phyloP scores from a whole-genome alignment of 495 filamentous ascomycete species.

The Annulohypoxylon bovei region DNA sequence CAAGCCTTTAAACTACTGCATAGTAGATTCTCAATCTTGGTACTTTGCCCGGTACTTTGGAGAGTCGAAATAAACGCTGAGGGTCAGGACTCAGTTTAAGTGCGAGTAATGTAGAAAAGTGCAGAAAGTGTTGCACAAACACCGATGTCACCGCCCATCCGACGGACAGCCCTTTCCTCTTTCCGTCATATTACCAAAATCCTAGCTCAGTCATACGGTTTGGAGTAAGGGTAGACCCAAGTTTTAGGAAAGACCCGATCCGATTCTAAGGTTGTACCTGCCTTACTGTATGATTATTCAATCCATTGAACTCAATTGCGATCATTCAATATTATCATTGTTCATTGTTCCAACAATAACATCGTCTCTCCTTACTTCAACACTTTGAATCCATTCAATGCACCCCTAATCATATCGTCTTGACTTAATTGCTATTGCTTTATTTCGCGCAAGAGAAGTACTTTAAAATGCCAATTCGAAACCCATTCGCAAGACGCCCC shows the following conservation, averaged over 20 bases:
- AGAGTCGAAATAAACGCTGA: background rate
- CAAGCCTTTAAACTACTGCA: slow-evolving; percentile 10
- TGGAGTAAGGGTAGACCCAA: background rate
- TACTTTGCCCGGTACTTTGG: background rate
- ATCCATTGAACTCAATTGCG: slow-evolving; percentile 9
- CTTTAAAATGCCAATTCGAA: slow-evolving; percentile 77
- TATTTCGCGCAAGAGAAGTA: slow-evolving; percentile 24
- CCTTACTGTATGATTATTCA: slow-evolving; percentile 20
- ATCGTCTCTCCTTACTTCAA: slow-evolving; percentile 4
- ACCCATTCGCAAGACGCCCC: slow-evolving; percentile 72
- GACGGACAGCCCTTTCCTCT: slow-evolving; percentile 19
- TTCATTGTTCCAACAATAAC: background rate
- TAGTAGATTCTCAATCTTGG: slow-evolving; percentile 9
- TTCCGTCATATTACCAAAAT: slow-evolving; percentile 21
- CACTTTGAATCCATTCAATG: slow-evolving; percentile 9
- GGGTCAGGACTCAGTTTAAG: background rate
- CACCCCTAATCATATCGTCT: slow-evolving; percentile 3
- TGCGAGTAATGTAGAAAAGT: slow-evolving; percentile 9
- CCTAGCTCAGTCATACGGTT: background rate
- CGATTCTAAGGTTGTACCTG: slow-evolving; percentile 5
- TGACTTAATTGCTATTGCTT: slow-evolving; percentile 24
- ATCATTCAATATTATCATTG: slow-evolving; percentile 5
- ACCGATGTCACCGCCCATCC: slow-evolving; percentile 11
- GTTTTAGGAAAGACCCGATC: slow-evolving; percentile 36
- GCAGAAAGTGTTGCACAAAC: background rate